Evolutionary conservation across 1,284 basidiomycete species (phyloP), one percentile per base, ranked within the genome.

Genomic region (Austropuccinia psidii): DNA sequence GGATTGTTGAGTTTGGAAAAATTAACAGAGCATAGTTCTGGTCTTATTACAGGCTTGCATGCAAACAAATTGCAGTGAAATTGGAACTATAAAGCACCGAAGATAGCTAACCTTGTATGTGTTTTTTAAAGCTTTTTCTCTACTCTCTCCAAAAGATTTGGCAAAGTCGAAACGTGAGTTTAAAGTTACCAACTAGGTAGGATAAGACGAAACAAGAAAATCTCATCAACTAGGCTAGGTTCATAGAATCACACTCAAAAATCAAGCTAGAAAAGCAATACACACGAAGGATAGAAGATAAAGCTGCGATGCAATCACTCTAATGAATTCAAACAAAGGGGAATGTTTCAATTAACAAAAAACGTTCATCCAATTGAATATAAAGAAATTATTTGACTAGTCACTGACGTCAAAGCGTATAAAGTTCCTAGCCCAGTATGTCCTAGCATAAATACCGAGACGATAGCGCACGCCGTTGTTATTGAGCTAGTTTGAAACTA

Each of bases 141-240:
- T n/a, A 49, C 62, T 49, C 47, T 65, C 62, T 19, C 45, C 62
- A 15, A 65, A 65, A n/a, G 62, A 43, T n/a, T 65, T 65, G 31
- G 62, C 62, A 17, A 65, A 65, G 62, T 65, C 62, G 47, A 65
- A 65, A 31, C 65, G 50, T 27, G 65, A 67, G 31, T 67, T 67
- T 41, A 67, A 55, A 35, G 65, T 67, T 27, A 67, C 52, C 50
- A 67, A 52, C 65, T 67, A 17, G 37, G n/a, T n/a, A n/a, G n/a
- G n/a, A n/a, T n/a, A 66, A 17, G n/a, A 47, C 2, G n/a, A 21
- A 2, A 19, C 13, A 35, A 15, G 24, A 52, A 19, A 2, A 50
- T n/a, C 17, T n/a, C 13, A 54, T 33, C 21, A 27, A 41, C 9
- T 2, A 13, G 17, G 19, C 11, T 33, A 47, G 31, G 5, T 2